These are phyloP conservation scores for Aurantiochytrium sp. DNA, from an alignment of 108 stramenopile species.

Conservation along the genomic window DNA sequence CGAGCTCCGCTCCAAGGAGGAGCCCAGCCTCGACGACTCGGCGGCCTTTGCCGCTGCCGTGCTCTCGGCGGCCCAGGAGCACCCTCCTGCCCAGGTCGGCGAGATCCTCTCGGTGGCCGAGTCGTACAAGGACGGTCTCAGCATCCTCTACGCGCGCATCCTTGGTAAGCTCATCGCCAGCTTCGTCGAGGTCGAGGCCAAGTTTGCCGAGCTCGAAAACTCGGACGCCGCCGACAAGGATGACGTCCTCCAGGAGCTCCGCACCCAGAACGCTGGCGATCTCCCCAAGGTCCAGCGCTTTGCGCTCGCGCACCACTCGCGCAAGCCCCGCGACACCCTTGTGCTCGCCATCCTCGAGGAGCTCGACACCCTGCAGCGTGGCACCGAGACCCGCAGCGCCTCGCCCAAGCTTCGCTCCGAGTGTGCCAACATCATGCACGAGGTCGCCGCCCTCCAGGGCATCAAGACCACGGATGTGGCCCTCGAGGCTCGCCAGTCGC, in stretches of 20 bases:
- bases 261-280: constrained; percentile 65
- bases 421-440: constrained; percentile 57
- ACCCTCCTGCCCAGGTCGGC: background rate
- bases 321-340: constrained; percentile 59
- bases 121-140: background rate
- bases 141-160: constrained; percentile 45
- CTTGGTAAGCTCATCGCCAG: constrained; percentile 64
- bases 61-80: background rate
- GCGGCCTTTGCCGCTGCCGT: background rate
- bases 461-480: constrained; percentile 65
- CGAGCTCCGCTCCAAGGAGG: background rate
- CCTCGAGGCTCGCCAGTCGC: constrained; percentile 69
- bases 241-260: constrained; percentile 74
- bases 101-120: background rate
- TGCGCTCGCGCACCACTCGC: constrained; percentile 70
- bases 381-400: background rate
- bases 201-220: constrained; percentile 58
- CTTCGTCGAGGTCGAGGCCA: constrained; percentile 72
- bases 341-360: constrained; percentile 59
- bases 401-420: background rate
- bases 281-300: constrained; percentile 58
- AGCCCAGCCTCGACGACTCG: background rate
- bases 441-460: constrained; percentile 80
- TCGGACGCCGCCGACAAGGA: constrained; percentile 58
- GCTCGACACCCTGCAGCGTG: constrained; percentile 30